Conservation (phyloP, 129 eudicot genomes). For the Rutidosis leptorrhynchoides region DNA sequence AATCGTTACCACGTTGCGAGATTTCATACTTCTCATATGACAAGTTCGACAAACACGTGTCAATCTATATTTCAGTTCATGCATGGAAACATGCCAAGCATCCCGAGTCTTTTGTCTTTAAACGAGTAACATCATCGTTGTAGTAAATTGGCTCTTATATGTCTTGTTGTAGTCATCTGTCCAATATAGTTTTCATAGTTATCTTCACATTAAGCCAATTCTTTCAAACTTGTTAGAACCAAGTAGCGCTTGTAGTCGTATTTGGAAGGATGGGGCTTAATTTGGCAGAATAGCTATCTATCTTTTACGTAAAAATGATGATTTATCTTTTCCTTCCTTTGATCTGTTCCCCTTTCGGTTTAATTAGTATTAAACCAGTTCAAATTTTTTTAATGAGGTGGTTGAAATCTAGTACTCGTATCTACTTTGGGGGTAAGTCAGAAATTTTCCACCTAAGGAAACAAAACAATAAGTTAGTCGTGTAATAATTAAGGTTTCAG, state of each 20-base stretch:
- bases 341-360: too few relatives aligned
- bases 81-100: constrained; percentile 20
- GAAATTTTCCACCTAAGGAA: constrained; percentile 19
- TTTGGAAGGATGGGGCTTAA: neutral
- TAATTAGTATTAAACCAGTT: too few relatives aligned
- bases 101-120: constrained; percentile 9
- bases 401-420: too few relatives aligned
- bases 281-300: constrained; percentile 10
- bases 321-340: too few relatives aligned
- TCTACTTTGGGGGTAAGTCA: neutral
- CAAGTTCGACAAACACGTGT: neutral
- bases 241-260: neutral
- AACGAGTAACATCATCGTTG: too few relatives aligned
- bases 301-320: neutral
- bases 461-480: constrained; percentile 8
- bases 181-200: constrained; percentile 11
- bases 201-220: neutral
- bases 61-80: constrained; percentile 11
- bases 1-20: neutral
- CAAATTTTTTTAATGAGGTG: too few relatives aligned
- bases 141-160: neutral
- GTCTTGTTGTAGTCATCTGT: too few relatives aligned
- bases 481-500: constrained; percentile 20
- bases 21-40: too few relatives aligned
- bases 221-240: neutral